Percentiles rank a stretch among this genome's conserved stretches.
phyloP scores from a whole-genome alignment of 1,284 basidiomycete species.

The Neotropicomus parvogracilis region DNA sequence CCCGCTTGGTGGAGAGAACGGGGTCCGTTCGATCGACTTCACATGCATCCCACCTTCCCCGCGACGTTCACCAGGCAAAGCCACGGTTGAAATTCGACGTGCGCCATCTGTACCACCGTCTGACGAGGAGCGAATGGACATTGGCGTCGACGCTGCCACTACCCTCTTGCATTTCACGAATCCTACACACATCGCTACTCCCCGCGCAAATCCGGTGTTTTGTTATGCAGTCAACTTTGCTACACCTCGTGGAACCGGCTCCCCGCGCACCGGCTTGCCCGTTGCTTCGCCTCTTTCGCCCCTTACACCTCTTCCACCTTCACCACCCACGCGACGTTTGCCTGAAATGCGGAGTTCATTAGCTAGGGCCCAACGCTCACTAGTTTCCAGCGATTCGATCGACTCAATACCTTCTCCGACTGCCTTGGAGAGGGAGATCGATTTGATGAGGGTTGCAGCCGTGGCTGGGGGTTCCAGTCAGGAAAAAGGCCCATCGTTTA shows the following conservation, averaged over 20 bases:
- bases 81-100: constrained; percentile 23
- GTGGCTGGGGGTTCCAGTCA: neutral
- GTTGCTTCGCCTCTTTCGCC: constrained; percentile 29
- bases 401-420: constrained; percentile 4
- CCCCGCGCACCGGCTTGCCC: neutral
- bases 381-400: neutral
- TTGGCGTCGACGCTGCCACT: constrained; percentile 17
- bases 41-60: constrained; percentile 27
- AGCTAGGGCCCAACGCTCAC: neutral
- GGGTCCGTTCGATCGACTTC: constrained; percentile 19
- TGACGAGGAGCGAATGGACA: constrained; percentile 22
- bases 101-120: constrained; percentile 26
- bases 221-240: constrained; percentile 30
- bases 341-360: constrained; percentile 13
- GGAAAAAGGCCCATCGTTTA: neutral
- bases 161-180: constrained; percentile 24
- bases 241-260: constrained; percentile 15
- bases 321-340: constrained; percentile 13
- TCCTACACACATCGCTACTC: constrained; percentile 6
- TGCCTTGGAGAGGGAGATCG: neutral
- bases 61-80: constrained; percentile 24
- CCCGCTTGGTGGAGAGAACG: constrained; percentile 19
- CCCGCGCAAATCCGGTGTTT: constrained; percentile 13
- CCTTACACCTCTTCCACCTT: constrained; percentile 34
- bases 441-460: neutral